These are phyloP conservation scores for Musa beccarii DNA, from an alignment of 176 grass and related monocot species.

Conservation along the genomic window DNA sequence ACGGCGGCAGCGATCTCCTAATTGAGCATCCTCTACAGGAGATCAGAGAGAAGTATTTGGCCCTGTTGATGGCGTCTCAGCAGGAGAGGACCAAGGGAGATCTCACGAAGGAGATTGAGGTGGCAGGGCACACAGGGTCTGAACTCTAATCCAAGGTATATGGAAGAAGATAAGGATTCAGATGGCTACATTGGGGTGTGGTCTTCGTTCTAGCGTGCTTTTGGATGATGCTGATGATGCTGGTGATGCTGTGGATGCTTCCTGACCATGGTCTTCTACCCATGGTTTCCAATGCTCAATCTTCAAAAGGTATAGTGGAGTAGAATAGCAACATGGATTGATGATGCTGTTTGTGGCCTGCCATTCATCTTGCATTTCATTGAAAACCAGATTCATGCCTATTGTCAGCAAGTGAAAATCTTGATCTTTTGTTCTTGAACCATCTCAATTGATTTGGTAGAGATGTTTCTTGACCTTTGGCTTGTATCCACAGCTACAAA, in stretches of 20 bases:
- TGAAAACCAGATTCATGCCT: no score
- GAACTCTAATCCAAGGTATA: neutral
- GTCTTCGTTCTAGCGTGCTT: neutral
- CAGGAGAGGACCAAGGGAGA: conserved; percentile 17
- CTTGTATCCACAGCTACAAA: no score
- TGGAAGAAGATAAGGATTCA: neutral
- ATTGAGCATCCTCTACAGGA: conserved; percentile 42
- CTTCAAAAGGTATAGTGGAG: neutral
- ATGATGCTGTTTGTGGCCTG: neutral
- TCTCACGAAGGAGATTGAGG: neutral
- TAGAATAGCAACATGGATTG: neutral
- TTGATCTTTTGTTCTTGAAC: no score
- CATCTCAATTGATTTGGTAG: no score
- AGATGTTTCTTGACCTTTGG: no score
- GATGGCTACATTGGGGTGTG: neutral
- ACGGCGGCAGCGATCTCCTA: conserved; percentile 34
- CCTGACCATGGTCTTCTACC: neutral
- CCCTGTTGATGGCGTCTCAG: conserved; percentile 33
- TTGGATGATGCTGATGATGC: neutral
- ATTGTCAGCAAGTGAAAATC: no score
- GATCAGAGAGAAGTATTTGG: conserved; percentile 55
- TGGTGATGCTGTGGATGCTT: neutral
- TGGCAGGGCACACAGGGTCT: neutral
- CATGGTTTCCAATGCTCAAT: neutral
- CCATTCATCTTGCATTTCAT: no score